These are phyloP conservation scores for Coelastrella sp. DNA, from an alignment of 139 green algal genomes.

Conservation along the genomic window DNA sequence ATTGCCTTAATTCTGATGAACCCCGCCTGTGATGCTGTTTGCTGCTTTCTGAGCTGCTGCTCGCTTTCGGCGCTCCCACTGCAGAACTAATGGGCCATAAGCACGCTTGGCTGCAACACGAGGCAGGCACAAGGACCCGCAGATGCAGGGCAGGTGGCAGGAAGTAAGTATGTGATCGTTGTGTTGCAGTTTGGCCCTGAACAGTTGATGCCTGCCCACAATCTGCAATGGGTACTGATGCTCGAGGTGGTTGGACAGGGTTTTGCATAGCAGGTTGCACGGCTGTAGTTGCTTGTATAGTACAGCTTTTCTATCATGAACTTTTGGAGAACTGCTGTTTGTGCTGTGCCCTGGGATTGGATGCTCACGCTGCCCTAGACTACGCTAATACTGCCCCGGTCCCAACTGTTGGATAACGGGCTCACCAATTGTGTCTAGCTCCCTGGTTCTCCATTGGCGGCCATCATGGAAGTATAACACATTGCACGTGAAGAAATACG, in stretches of 20 bases:
- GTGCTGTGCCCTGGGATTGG: too few relatives aligned
- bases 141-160: neutral
- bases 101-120: slow-evolving; percentile 26
- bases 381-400: neutral
- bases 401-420: neutral
- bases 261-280: too few relatives aligned
- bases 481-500: slow-evolving; percentile 65
- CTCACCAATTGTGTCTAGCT: slow-evolving; percentile 44
- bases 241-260: too few relatives aligned
- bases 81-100: slow-evolving; percentile 19
- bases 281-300: too few relatives aligned
- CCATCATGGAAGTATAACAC: slow-evolving; percentile 66
- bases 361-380: neutral
- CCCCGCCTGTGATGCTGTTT: slow-evolving; percentile 4
- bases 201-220: neutral
- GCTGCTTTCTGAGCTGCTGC: slow-evolving; percentile 28
- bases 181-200: neutral
- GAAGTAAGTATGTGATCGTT: neutral
- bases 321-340: too few relatives aligned
- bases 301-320: too few relatives aligned
- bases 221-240: too few relatives aligned
- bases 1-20: neutral
- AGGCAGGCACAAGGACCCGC: neutral
- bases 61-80: slow-evolving; percentile 39
- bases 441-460: slow-evolving; percentile 53